Conservation (phyloP, 2,329 filamentous ascomycete species). For the Penicillium rolfsii region DNA sequence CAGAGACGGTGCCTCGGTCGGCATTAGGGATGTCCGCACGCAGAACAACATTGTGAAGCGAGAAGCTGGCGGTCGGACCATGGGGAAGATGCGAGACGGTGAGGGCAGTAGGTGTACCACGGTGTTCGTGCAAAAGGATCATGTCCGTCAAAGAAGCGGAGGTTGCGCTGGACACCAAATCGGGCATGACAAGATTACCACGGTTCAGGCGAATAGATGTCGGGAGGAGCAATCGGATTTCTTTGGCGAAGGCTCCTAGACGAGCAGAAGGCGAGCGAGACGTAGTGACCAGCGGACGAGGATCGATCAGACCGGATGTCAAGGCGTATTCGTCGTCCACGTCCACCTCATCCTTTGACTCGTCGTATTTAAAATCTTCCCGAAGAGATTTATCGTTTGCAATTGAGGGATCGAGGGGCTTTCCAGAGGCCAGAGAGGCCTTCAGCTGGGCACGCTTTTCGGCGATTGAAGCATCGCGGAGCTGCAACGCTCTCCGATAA, state of each 20-base stretch:
- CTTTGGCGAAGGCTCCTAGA: constrained; percentile 88
- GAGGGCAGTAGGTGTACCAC: constrained; percentile 87
- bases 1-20: constrained; percentile 82
- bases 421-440: constrained; percentile 83
- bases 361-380: constrained; percentile 91
- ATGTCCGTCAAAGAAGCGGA: constrained; percentile 81
- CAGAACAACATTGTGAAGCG: constrained; percentile 87
- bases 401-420: constrained; percentile 77
- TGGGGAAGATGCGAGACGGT: constrained; percentile 87
- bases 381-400: constrained; percentile 83
- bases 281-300: constrained; percentile 86
- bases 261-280: constrained; percentile 84
- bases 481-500: constrained; percentile 82
- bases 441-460: constrained; percentile 88
- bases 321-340: constrained; percentile 91
- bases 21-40: constrained; percentile 90
- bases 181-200: constrained; percentile 84
- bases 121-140: constrained; percentile 85
- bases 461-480: constrained; percentile 88
- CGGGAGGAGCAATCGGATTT: constrained; percentile 80
- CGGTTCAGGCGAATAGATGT: constrained; percentile 88
- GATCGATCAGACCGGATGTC: constrained; percentile 88
- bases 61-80: constrained; percentile 85
- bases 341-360: constrained; percentile 71
- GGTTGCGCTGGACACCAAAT: constrained; percentile 80